These are phyloP conservation scores for Psilocybe tampanensis DNA, from an alignment of 768 basidiomycete species.

Conservation along the genomic window DNA sequence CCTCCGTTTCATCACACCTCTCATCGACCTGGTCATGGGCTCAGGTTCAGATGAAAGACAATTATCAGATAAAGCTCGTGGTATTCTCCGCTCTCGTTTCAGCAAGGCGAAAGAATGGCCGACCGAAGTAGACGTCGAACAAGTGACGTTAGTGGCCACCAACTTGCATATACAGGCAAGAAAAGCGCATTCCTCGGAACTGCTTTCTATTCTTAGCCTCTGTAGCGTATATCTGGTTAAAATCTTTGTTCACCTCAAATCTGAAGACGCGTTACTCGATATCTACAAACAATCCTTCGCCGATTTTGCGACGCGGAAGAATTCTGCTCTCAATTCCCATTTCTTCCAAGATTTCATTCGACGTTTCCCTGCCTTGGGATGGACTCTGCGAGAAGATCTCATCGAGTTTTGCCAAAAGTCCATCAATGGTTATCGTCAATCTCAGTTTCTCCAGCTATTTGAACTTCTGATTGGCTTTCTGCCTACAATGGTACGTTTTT, in stretches of 20 bases:
- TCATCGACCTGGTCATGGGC: constrained; percentile 73
- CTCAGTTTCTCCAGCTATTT: constrained; percentile 75
- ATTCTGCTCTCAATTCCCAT: constrained; percentile 66
- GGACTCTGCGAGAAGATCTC: constrained; percentile 65
- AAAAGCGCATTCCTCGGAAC: constrained; percentile 61
- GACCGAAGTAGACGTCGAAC: constrained; percentile 43
- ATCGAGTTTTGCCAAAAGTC: constrained; percentile 56
- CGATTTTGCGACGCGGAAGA: constrained; percentile 83
- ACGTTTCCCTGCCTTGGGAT: constrained; percentile 64
- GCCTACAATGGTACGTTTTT: constrained; percentile 45
- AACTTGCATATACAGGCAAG: constrained; percentile 76
- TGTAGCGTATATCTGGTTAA: constrained; percentile 73
- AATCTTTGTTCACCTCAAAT: constrained; percentile 42
- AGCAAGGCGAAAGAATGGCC: constrained; percentile 75
- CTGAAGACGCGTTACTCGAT: constrained; percentile 46
- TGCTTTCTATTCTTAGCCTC: constrained; percentile 64
- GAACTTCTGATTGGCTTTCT: constrained; percentile 62
- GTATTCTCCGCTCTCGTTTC: constrained; percentile 74
- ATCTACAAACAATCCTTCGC: constrained; percentile 66
- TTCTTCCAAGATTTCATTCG: constrained; percentile 83
- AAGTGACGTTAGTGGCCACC: constrained; percentile 48
- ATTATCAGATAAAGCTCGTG: constrained; percentile 84
- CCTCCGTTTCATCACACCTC: constrained; percentile 69
- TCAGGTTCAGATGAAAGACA: constrained; percentile 80
- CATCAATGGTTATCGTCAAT: constrained; percentile 76